Evolutionary conservation across 495 filamentous ascomycete genomes (phyloP), one percentile per base, ranked within the genome.

Genomic region (Astrocystis sublimbata): DNA sequence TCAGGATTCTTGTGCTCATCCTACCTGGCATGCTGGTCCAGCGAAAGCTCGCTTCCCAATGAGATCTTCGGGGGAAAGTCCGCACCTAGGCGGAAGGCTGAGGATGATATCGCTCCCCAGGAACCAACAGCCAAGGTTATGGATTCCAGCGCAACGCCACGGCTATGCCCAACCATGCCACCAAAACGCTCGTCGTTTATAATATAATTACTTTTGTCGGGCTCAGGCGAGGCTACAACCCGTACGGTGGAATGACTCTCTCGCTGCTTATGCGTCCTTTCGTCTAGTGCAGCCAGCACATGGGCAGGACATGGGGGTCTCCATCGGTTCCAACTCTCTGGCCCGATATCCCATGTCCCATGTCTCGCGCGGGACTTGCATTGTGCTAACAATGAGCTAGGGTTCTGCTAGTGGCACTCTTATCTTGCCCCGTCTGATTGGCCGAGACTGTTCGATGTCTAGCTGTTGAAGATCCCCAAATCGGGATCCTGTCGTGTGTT

Each of bases 301-400:
- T 21, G 10, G 42, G 42, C 17, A 6, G n/a, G n/a, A n/a, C n/a
- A 36, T 52, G 49, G 49, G 49, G 51, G 35, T 54, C 51, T 38
- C 53, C 53, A 56, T 43, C 1, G 19, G 38, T 42, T 42, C 53
- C 24, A 13, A 42, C 8, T 31, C 24, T 26, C 53, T 60, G 45
- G 58, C n/a, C 46, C n/a, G n/a, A n/a, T n/a, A n/a, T n/a, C n/a
- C n/a, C n/a, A n/a, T n/a, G n/a, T n/a, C n/a, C n/a, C 35, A 12
- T 43, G 58, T 46, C 46, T 60, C 17, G 58, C 40, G 49, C 33
- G 58, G 58, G 58, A 61, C 47, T 51, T 33, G 54, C 45, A 57
- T 42, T 42, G 15, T 21, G 31, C 49, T 52, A 61, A 53, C 58
- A 41, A n/a, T n/a, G n/a, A n/a, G n/a, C n/a, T n/a, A n/a, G n/a